These are phyloP conservation scores for Solanum chmielewskii DNA, from an alignment of 257 asterid genomes.

Conservation along the genomic window DNA sequence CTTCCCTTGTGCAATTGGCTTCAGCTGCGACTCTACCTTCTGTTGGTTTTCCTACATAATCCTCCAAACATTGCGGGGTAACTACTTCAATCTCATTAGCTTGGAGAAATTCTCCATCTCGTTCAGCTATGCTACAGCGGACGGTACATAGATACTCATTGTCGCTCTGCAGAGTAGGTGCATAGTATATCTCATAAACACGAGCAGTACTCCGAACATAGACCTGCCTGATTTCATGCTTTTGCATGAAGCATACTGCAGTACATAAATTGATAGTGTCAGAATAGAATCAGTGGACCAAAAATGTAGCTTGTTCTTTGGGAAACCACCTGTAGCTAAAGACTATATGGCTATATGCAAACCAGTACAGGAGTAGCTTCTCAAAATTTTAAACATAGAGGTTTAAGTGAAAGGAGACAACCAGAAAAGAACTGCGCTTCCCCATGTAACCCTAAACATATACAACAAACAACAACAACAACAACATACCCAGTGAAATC, in stretches of 20 bases:
- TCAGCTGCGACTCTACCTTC: constrained; percentile 30
- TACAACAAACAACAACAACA: background rate
- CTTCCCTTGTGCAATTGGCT: constrained; percentile 47
- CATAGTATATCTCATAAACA: constrained; percentile 65
- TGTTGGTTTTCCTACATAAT: constrained; percentile 11
- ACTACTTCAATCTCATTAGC: constrained; percentile 24
- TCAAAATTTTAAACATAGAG: background rate
- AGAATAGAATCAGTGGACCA: background rate
- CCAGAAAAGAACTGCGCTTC: background rate
- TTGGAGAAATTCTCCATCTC: constrained; percentile 50
- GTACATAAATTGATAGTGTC: background rate
- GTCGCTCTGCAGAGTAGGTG: constrained; percentile 27
- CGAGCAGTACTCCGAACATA: constrained; percentile 95
- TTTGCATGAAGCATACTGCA: constrained; percentile 59
- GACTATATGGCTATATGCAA: background rate
- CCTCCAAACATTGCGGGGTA: constrained; percentile 14
- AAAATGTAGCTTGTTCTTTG: background rate
- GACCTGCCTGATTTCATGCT: constrained; percentile 51
- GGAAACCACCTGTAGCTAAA: background rate
- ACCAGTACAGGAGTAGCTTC: background rate
- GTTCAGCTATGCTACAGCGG: constrained; percentile 68
- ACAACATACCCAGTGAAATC: background rate
- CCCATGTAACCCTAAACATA: background rate
- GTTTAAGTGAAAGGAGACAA: background rate
- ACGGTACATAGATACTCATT: constrained; percentile 77